phyloP scores from a whole-genome alignment of 2,329 filamentous ascomycete genomes.

The Ascochyta lentis region DNA sequence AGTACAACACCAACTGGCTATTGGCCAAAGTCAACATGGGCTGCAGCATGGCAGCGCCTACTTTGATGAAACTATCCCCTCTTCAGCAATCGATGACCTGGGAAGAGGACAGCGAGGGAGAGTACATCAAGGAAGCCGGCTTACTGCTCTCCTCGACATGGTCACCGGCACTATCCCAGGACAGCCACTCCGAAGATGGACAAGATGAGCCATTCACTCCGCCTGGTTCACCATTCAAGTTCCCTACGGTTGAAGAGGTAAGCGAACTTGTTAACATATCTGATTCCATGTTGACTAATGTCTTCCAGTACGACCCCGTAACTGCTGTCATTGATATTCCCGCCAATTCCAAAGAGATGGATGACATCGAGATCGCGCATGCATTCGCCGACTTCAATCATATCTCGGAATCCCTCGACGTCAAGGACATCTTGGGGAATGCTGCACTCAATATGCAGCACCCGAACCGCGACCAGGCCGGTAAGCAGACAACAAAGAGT shows the following conservation, averaged over 20 bases:
- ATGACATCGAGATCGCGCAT: background rate
- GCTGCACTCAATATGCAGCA: background rate
- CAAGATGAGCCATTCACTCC: constrained; percentile 1
- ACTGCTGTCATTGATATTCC: background rate
- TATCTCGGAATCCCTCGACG: background rate
- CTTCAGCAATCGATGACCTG: constrained; percentile 1
- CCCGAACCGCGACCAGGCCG: background rate
- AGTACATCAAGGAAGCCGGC: background rate
- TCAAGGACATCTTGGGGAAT: background rate
- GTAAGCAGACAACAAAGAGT: background rate
- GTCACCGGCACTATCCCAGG: background rate
- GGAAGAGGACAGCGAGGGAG: background rate
- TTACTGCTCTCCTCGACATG: background rate
- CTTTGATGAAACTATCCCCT: constrained; percentile 1
- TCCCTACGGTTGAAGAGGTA: background rate
- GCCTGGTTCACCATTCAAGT: background rate
- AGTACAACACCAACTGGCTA: constrained; percentile 11
- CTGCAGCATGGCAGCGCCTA: background rate
- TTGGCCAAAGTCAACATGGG: background rate
- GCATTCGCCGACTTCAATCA: background rate
- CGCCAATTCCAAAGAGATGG: background rate
- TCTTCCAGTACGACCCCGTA: background rate
- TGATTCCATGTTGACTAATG: background rate
- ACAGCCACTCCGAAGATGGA: background rate
- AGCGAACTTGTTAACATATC: background rate